phyloP scores from a whole-genome alignment of 163 green algal genomes.

The Smithsoniella earleae region DNA sequence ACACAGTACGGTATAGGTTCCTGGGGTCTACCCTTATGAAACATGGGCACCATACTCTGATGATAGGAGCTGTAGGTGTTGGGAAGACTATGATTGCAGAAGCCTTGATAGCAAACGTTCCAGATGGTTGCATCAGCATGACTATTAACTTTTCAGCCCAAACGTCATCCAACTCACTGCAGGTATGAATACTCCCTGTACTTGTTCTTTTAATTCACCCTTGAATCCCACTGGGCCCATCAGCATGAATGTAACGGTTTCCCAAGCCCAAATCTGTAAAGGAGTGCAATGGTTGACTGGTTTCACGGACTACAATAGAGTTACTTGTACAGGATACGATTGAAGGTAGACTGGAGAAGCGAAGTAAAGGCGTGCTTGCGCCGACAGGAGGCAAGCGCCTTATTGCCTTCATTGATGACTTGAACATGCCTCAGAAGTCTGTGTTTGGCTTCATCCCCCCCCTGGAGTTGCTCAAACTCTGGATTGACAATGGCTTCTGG shows the following conservation, averaged over 20 bases:
- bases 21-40: slow-evolving; percentile 46
- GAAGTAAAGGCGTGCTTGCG: slow-evolving; percentile 73
- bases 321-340: slow-evolving; percentile 57
- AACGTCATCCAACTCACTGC: slow-evolving; percentile 65
- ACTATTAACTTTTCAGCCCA: slow-evolving; percentile 75
- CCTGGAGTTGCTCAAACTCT: slow-evolving; percentile 81
- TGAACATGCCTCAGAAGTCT: slow-evolving; percentile 81
- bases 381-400: slow-evolving; percentile 68
- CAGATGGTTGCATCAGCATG: slow-evolving; percentile 45
- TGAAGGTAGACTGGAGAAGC: slow-evolving; percentile 78
- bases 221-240: no score
- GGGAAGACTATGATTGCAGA: slow-evolving; percentile 75
- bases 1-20: slow-evolving; percentile 46
- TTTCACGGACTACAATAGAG: no score
- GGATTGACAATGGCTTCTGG: slow-evolving; percentile 81
- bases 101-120: slow-evolving; percentile 45
- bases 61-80: slow-evolving; percentile 66
- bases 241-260: no score
- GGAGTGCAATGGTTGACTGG: no score
- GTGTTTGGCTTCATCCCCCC: slow-evolving; percentile 79
- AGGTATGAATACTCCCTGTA: no score
- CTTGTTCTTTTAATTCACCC: not conserved
- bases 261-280: no score
- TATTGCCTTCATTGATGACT: slow-evolving; percentile 75
- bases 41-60: slow-evolving; percentile 50